A percentile compares a stretch with the other conserved stretches of the same genome.
Evolutionary conservation across 148 eudicot species (phyloP).

Genomic region (Nepenthes gracilis): DNA sequence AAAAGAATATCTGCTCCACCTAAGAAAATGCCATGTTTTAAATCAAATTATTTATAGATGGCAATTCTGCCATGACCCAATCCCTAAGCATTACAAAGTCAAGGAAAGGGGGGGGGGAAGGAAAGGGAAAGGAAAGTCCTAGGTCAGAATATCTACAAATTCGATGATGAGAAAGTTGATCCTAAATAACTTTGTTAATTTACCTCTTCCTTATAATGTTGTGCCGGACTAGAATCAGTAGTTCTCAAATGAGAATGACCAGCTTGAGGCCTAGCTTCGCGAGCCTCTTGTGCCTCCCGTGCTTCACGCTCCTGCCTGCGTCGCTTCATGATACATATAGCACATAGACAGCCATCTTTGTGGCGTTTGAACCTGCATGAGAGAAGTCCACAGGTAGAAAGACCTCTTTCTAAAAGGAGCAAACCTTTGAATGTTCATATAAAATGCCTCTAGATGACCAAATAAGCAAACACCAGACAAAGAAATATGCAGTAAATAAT

Average conservation of each 20-base stretch:
- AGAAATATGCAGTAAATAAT: not conserved
- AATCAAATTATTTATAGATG: too few relatives aligned
- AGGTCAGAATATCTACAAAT: not conserved
- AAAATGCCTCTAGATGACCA: not conserved
- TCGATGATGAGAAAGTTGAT: not conserved
- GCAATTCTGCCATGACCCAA: too few relatives aligned
- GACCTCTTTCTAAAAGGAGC: not conserved
- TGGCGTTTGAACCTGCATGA: constrained; percentile 64
- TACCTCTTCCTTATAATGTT: constrained; percentile 57
- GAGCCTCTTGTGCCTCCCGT: constrained; percentile 56
- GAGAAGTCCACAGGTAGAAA: not conserved
- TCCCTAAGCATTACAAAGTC: too few relatives aligned
- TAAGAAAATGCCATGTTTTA: too few relatives aligned
- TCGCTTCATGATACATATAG: constrained; percentile 95
- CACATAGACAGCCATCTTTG: constrained; percentile 94
- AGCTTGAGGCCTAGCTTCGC: constrained; percentile 37
- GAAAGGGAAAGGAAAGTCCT: not conserved
- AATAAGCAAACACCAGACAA: not conserved
- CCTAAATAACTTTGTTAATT: not conserved
- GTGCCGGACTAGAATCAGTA: constrained; percentile 24
- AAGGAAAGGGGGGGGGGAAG: not conserved
- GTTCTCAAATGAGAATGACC: constrained; percentile 31
- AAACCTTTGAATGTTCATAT: not conserved
- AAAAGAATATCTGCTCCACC: too few relatives aligned
- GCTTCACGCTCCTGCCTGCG: constrained; percentile 83